phyloP scores from a whole-genome alignment of 73 alveolate species.

The Symbiodinium pilosum region DNA sequence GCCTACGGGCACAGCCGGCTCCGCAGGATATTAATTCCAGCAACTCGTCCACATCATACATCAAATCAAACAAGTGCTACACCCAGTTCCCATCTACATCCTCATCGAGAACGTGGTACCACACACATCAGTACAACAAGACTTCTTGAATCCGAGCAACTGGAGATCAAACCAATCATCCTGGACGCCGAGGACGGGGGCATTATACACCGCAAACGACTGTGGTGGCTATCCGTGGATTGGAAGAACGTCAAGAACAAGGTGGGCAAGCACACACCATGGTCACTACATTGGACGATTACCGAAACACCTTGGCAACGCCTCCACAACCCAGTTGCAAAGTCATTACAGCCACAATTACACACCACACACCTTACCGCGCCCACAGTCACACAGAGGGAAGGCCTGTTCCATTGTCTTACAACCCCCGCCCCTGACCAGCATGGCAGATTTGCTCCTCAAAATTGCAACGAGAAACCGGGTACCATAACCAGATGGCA shows the following conservation, averaged over 20 bases:
- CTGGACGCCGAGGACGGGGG: neutral
- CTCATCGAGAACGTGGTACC: slow-evolving; percentile 11
- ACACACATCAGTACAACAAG: neutral
- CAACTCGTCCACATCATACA: neutral
- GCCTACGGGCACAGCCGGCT: neutral
- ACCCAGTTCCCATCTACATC: neutral
- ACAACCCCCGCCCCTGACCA: no score
- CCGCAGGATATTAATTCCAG: neutral
- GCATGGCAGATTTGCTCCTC: neutral
- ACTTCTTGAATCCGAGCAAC: neutral
- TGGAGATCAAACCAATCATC: neutral
- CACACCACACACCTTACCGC: neutral
- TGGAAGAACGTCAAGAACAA: neutral
- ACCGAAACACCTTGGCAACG: no score
- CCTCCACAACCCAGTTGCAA: neutral
- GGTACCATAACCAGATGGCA: neutral
- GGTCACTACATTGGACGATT: neutral
- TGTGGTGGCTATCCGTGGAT: neutral
- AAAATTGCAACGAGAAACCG: neutral
- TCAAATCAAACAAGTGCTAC: neutral
- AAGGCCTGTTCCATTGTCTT: no score
- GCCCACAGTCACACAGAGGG: neutral
- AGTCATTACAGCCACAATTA: neutral
- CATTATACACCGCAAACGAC: neutral
- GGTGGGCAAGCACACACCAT: neutral